phyloP scores from a whole-genome alignment of 176 grass and related monocot genomes.

The Triticum monococcum region DNA sequence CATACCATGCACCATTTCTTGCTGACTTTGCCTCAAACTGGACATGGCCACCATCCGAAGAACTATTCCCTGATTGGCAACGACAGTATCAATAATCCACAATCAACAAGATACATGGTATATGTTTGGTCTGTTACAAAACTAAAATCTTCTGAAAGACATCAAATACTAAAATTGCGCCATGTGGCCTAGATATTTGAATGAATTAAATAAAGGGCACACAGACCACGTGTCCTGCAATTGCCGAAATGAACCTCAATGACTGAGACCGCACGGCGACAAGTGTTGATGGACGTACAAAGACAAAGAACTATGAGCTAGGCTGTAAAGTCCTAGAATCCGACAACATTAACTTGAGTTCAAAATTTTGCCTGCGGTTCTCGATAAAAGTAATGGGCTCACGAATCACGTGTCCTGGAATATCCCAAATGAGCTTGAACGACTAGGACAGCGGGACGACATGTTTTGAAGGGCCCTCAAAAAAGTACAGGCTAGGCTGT shows the following conservation, averaged over 20 bases:
- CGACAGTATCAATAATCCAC: background rate
- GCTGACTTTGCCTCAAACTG: conserved; percentile 88
- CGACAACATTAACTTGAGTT: too few species aligned
- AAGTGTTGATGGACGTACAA: background rate
- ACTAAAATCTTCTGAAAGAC: background rate
- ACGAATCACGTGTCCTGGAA: too few species aligned
- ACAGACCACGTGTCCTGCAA: background rate
- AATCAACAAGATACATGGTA: background rate
- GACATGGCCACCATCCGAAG: conserved; percentile 38
- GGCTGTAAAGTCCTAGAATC: too few species aligned
- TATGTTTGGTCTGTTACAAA: background rate
- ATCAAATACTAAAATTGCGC: background rate
- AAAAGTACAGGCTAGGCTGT: background rate
- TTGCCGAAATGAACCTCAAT: background rate
- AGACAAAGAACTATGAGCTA: too few species aligned
- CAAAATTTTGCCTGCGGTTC: too few species aligned
- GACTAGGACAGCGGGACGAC: too few species aligned
- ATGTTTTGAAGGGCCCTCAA: too few species aligned
- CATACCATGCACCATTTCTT: conserved; percentile 74
- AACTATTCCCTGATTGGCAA: conserved; percentile 44
- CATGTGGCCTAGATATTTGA: background rate
- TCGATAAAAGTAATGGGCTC: too few species aligned
- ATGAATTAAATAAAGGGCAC: background rate
- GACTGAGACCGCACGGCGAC: background rate
- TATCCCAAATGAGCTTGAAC: too few species aligned